Conservation (phyloP, 2,329 filamentous ascomycete genomes). For the Penicillium sclerotigenum region DNA sequence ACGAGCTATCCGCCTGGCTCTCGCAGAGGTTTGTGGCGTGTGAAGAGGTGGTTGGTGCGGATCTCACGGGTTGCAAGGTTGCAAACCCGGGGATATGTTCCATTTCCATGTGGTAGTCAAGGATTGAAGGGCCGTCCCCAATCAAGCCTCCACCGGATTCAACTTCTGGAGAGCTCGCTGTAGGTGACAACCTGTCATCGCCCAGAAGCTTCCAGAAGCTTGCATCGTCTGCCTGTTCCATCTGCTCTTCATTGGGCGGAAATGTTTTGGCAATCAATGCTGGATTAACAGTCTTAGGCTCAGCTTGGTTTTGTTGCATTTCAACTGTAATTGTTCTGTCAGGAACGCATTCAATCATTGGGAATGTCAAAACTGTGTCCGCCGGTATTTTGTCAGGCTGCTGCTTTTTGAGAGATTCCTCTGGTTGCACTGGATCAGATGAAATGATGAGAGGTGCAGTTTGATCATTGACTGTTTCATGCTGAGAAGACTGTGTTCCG, state of each 20-base stretch:
- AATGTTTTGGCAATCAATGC: not conserved
- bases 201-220: not conserved
- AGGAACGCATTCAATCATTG: not conserved
- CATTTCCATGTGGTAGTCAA: constrained; percentile 10
- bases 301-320: not conserved
- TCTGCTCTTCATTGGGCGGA: not conserved
- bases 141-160: constrained; percentile 1
- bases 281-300: not conserved
- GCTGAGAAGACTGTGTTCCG: not conserved
- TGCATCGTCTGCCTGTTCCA: not conserved
- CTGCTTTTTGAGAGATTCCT: not conserved
- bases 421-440: not conserved
- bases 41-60: not conserved
- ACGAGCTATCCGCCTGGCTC: not conserved
- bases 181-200: not conserved
- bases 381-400: not conserved
- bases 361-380: too few species aligned
- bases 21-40: not conserved
- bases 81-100: constrained; percentile 7
- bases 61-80: constrained; percentile 3
- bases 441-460: not conserved
- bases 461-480: not conserved
- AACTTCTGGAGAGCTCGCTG: not conserved
- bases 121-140: not conserved
- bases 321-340: not conserved